Evolutionary conservation across 2,329 filamentous ascomycete genomes (phyloP).

Genomic region (Monosporascus sp.): DNA sequence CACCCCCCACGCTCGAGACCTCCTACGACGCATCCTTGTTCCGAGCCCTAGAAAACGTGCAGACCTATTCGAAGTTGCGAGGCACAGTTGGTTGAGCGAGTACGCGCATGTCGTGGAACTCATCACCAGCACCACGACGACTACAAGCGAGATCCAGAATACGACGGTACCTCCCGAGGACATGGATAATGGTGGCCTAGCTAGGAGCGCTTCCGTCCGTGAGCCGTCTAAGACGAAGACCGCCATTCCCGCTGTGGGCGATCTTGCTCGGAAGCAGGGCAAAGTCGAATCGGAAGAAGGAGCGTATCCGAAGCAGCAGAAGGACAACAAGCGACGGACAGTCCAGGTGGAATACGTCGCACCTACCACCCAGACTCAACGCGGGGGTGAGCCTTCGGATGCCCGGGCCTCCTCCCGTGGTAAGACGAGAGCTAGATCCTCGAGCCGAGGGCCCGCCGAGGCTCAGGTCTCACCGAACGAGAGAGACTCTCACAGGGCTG

Average conservation of each 20-base stretch:
- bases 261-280: slow-evolving; percentile 66
- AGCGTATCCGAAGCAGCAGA: slow-evolving; percentile 55
- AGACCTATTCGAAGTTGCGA: slow-evolving; percentile 92
- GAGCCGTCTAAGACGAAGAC: slow-evolving; percentile 71
- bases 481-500: slow-evolving; percentile 56
- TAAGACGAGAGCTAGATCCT: slow-evolving; percentile 46
- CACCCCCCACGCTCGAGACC: slow-evolving; percentile 88
- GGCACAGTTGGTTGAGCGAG: slow-evolving; percentile 96
- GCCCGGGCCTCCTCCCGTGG: slow-evolving; percentile 20
- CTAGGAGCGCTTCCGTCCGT: slow-evolving; percentile 87
- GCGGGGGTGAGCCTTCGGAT: slow-evolving; percentile 48
- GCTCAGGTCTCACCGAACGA: slow-evolving; percentile 37
- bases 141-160: slow-evolving; percentile 77
- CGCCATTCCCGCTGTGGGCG: slow-evolving; percentile 46
- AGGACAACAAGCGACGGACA: slow-evolving; percentile 87
- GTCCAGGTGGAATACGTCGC: slow-evolving; percentile 98
- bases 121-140: slow-evolving; percentile 92
- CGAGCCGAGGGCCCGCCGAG: slow-evolving; percentile 48
- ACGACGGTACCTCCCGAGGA: slow-evolving; percentile 61
- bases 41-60: slow-evolving; percentile 92
- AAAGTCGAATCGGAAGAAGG: slow-evolving; percentile 64
- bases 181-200: slow-evolving; percentile 56
- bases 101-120: slow-evolving; percentile 95
- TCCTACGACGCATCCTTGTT: slow-evolving; percentile 87
- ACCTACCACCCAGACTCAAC: slow-evolving; percentile 76